These are phyloP conservation scores for Heliosperma pusillum DNA, from an alignment of 148 eudicot genomes.

Conservation along the genomic window DNA sequence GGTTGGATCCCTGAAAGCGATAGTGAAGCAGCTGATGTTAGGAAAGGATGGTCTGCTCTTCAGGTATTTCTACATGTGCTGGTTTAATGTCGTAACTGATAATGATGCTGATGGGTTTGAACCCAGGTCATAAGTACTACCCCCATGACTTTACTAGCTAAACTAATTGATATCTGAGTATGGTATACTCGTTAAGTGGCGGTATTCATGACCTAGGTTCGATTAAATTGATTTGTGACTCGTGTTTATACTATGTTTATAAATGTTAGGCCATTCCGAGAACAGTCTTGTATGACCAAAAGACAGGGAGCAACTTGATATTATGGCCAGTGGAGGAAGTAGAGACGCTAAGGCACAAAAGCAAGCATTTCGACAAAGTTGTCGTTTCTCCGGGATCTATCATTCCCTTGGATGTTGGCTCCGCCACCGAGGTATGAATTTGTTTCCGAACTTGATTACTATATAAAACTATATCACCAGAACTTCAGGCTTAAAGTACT, in stretches of 20 bases:
- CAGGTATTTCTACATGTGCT: conserved; percentile 35
- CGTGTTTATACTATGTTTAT: too few relatives aligned
- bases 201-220: too few relatives aligned
- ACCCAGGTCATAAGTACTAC: too few relatives aligned
- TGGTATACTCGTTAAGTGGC: too few relatives aligned
- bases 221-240: too few relatives aligned
- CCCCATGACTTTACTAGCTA: too few relatives aligned
- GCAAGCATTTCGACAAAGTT: conserved; percentile 33
- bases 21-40: conserved; percentile 54
- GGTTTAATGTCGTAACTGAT: not conserved
- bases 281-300: conserved; percentile 44
- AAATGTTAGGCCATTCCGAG: conserved; percentile 60
- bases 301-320: conserved; percentile 45
- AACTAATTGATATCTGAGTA: too few relatives aligned
- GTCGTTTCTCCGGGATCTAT: conserved; percentile 45
- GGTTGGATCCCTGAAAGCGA: conserved; percentile 73
- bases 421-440: conserved; percentile 39
- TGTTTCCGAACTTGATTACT: not conserved
- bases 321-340: conserved; percentile 68
- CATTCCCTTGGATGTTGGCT: conserved; percentile 38
- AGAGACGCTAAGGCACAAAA: conserved; percentile 36
- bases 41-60: conserved; percentile 76
- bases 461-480: not conserved
- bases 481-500: not conserved
- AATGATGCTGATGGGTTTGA: too few relatives aligned